phyloP scores from a whole-genome alignment of 345 rosid species.

The Salix brachista region DNA sequence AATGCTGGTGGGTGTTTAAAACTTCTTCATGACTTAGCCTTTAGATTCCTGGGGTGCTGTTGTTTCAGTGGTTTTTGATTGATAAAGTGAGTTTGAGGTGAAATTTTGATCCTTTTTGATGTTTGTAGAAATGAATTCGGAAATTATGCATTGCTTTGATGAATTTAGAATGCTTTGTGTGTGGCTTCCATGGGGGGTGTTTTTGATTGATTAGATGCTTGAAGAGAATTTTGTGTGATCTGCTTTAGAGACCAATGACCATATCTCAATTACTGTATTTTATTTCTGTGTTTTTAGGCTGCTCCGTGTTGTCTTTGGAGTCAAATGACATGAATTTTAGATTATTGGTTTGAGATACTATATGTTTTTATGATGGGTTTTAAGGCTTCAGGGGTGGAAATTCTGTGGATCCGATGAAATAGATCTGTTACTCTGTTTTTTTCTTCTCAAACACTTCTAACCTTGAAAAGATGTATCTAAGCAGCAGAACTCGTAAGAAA shows the following conservation, averaged over 20 bases:
- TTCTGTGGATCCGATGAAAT: background rate
- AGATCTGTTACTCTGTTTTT: background rate
- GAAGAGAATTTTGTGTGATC: background rate
- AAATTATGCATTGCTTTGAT: background rate
- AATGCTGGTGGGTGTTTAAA: background rate
- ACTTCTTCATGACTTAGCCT: background rate
- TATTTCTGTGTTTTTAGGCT: background rate
- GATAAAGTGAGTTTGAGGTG: background rate
- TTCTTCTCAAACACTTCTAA: background rate
- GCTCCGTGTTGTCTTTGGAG: background rate
- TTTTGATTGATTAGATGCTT: slow-evolving; percentile 5
- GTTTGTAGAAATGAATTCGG: background rate
- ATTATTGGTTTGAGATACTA: background rate
- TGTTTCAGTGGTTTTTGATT: background rate
- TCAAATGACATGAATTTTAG: background rate
- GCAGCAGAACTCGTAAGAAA: no score
- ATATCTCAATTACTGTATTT: slow-evolving; percentile 4
- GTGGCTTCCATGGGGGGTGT: background rate
- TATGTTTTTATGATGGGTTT: background rate
- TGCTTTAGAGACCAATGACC: background rate
- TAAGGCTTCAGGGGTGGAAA: background rate
- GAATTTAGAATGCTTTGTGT: background rate
- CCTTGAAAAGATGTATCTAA: no score
- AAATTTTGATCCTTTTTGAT: background rate
- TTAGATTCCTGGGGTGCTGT: background rate